These are phyloP conservation scores for Lichtheimia ramosa DNA, from an alignment of 371 early-diverging fungal species.

Conservation along the genomic window DNA sequence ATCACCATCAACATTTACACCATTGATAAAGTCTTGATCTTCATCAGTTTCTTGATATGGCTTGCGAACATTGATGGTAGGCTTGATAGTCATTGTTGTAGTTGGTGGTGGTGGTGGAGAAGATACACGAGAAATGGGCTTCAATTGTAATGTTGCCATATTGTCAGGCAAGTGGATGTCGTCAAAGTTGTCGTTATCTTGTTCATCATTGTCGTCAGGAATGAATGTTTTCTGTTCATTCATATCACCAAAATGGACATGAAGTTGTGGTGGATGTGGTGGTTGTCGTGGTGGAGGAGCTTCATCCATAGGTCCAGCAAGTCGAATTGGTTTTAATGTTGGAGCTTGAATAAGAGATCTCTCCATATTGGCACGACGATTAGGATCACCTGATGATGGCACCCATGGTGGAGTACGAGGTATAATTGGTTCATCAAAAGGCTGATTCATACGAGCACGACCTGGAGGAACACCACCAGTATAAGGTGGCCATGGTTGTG, in stretches of 20 bases:
- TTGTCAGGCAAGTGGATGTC: constrained; percentile 31
- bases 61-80: constrained; percentile 1
- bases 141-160: constrained; percentile 4
- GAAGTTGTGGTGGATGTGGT: too few relatives aligned
- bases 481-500: too few relatives aligned
- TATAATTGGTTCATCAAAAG: too few relatives aligned
- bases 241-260: neutral
- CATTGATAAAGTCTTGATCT: constrained; percentile 35
- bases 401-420: too few relatives aligned
- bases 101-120: neutral
- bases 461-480: too few relatives aligned
- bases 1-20: constrained; percentile 20
- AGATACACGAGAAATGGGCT: neutral
- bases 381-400: too few relatives aligned
- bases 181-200: constrained; percentile 9
- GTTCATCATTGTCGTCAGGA: neutral
- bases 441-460: too few relatives aligned
- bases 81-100: neutral
- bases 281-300: too few relatives aligned
- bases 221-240: neutral
- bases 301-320: too few relatives aligned
- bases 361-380: too few relatives aligned
- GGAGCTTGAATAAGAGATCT: too few relatives aligned
- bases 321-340: too few relatives aligned
- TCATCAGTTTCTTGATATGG: constrained; percentile 8